Evolutionary conservation across 2,329 filamentous ascomycete genomes (phyloP).

Genomic region (Scedosporium apiospermum): DNA sequence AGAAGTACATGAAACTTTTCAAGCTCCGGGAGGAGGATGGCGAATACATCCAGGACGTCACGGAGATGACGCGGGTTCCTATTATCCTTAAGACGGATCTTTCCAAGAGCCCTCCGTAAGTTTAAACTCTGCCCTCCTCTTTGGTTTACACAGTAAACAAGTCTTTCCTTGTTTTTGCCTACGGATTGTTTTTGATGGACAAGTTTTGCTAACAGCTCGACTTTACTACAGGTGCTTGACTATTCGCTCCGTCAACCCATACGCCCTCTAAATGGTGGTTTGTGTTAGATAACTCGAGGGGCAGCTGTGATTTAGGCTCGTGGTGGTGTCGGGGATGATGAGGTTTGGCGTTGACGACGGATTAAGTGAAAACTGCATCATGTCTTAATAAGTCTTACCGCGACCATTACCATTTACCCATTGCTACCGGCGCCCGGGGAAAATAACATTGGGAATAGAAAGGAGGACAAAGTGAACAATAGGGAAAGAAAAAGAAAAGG

Average conservation of each 20-base stretch:
- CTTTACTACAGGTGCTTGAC: conserved; percentile 57
- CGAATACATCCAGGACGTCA: conserved; percentile 96
- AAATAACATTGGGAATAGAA: neutral
- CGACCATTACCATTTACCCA: neutral
- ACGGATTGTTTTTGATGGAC: neutral
- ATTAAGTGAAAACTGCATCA: neutral
- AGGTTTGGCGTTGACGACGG: neutral
- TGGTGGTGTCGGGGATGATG: neutral
- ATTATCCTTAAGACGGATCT: conserved; percentile 97
- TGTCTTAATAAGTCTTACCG: neutral
- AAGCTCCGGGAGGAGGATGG: conserved; percentile 83
- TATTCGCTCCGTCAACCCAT: conserved; percentile 76
- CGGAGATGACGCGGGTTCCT: conserved; percentile 95
- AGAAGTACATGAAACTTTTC: conserved; percentile 91
- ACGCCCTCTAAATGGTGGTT: conserved; percentile 42
- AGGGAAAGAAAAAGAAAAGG: no score
- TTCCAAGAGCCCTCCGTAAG: conserved; percentile 98
- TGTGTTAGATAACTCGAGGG: neutral
- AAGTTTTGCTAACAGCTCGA: conserved; percentile 24
- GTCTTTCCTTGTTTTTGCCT: neutral
- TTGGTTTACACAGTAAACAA: neutral
- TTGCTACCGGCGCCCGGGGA: neutral
- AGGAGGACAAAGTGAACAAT: neutral
- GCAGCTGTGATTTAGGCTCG: neutral
- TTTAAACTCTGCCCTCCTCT: conserved; percentile 22